Percentiles rank a stretch among this genome's conserved stretches.
phyloP scores from a whole-genome alignment of 768 basidiomycete genomes.

The Lyophyllum atratum region DNA sequence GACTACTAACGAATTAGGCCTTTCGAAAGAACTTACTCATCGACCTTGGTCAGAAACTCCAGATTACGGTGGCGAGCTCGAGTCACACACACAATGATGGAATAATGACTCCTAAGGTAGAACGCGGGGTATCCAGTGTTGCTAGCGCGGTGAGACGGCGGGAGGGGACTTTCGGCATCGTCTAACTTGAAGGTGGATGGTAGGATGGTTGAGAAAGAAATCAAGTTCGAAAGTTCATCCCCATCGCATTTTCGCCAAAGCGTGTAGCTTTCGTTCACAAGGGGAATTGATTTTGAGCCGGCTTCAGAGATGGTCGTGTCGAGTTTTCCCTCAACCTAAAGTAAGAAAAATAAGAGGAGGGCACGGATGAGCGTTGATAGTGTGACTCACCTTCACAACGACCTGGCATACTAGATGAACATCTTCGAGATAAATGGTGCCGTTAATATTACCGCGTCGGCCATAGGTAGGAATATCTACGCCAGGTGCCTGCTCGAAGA shows the following conservation, averaged over 20 bases:
- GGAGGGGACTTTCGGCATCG: constrained; percentile 36
- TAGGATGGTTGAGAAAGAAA: constrained; percentile 46
- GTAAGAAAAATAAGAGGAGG: constrained; percentile 1
- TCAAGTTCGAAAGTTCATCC: constrained; percentile 27
- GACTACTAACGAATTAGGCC: neutral
- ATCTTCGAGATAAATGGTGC: constrained; percentile 43
- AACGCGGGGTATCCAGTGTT: constrained; percentile 37
- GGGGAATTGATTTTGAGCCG: constrained; percentile 33
- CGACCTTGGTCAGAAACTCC: constrained; percentile 45
- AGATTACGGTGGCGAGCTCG: constrained; percentile 39
- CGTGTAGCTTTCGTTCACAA: constrained; percentile 32
- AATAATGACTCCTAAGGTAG: constrained; percentile 44
- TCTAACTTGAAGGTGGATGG: constrained; percentile 47
- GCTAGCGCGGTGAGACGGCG: constrained; percentile 46
- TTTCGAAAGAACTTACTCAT: constrained; percentile 43
- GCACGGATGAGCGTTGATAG: neutral
- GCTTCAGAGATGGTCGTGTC: constrained; percentile 39
- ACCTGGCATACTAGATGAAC: constrained; percentile 42
- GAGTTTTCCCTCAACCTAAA: constrained; percentile 45
- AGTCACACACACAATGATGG: constrained; percentile 42
- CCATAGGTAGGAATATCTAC: constrained; percentile 44
- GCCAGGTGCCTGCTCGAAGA: constrained; percentile 48
- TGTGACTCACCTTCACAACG: constrained; percentile 41
- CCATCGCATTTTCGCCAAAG: constrained; percentile 32
- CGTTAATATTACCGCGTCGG: constrained; percentile 40